phyloP scores from a whole-genome alignment of 129 eudicot species.

The Scalesia atractyloides region DNA sequence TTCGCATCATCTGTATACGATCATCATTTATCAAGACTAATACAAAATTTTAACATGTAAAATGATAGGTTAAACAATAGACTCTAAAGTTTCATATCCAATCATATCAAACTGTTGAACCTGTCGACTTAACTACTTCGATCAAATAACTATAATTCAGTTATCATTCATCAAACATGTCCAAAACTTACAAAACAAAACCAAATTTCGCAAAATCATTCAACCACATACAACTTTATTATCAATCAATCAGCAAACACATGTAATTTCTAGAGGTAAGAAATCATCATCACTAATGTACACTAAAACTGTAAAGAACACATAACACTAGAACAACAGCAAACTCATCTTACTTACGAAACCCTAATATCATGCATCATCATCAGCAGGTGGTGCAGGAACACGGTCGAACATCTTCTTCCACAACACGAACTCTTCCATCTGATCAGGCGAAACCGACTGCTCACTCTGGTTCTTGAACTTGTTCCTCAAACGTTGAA shows the following conservation, averaged over 20 bases:
- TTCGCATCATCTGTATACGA: too few species aligned
- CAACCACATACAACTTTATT: not conserved
- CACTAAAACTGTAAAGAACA: too few species aligned
- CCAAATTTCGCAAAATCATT: not conserved
- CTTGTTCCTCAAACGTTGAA: not conserved
- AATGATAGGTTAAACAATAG: too few species aligned
- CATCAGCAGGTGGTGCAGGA: not conserved
- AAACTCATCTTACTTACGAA: not conserved
- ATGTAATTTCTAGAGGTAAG: not conserved
- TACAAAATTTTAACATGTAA: too few species aligned
- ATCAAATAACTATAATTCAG: too few species aligned
- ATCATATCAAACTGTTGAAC: too few species aligned
- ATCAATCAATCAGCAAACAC: not conserved
- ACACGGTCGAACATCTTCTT: not conserved
- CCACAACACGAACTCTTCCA: slow-evolving; percentile 1
- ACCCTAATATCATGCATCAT: not conserved
- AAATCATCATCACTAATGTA: not conserved
- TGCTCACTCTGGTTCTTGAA: not conserved
- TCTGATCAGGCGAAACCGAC: not conserved
- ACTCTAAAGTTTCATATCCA: too few species aligned
- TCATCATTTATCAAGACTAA: too few species aligned
- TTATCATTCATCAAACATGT: too few species aligned
- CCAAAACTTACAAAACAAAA: not conserved
- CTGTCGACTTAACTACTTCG: too few species aligned
- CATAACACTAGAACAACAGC: too few species aligned